phyloP scores from a whole-genome alignment of 2,329 filamentous ascomycete genomes.

The Calonectria ilicicola region DNA sequence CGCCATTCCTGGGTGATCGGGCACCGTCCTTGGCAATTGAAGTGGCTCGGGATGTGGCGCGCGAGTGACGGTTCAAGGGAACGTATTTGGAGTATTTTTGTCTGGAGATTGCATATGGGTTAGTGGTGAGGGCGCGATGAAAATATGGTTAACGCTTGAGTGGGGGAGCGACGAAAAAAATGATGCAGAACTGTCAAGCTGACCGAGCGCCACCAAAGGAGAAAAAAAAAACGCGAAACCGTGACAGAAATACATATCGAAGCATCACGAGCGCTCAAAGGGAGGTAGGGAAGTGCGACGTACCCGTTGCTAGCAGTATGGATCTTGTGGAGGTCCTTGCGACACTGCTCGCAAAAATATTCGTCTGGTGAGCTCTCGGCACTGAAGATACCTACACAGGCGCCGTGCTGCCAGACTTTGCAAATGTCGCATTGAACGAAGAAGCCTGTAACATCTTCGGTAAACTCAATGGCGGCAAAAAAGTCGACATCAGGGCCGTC shows the following conservation, averaged over 20 bases:
- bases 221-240: background rate
- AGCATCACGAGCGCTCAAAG: background rate
- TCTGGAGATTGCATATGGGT: slow-evolving; percentile 52
- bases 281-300: slow-evolving; percentile 50
- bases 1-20: slow-evolving; percentile 74
- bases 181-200: slow-evolving; percentile 1
- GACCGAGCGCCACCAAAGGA: background rate
- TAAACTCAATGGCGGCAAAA: slow-evolving; percentile 71
- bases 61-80: slow-evolving; percentile 68
- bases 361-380: slow-evolving; percentile 94
- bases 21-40: slow-evolving; percentile 62
- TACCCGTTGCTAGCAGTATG: slow-evolving; percentile 87
- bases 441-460: slow-evolving; percentile 90
- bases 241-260: background rate
- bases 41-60: slow-evolving; percentile 69
- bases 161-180: background rate
- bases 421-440: slow-evolving; percentile 98
- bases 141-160: background rate
- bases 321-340: slow-evolving; percentile 90
- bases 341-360: slow-evolving; percentile 97
- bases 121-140: slow-evolving; percentile 49
- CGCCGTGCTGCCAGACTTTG: slow-evolving; percentile 99
- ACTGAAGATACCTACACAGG: slow-evolving; percentile 96
- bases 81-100: slow-evolving; percentile 77
- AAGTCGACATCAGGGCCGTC: slow-evolving; percentile 69